Conservation (phyloP, 73 alveolate species). For the Paramecium primaurelia region DNA sequence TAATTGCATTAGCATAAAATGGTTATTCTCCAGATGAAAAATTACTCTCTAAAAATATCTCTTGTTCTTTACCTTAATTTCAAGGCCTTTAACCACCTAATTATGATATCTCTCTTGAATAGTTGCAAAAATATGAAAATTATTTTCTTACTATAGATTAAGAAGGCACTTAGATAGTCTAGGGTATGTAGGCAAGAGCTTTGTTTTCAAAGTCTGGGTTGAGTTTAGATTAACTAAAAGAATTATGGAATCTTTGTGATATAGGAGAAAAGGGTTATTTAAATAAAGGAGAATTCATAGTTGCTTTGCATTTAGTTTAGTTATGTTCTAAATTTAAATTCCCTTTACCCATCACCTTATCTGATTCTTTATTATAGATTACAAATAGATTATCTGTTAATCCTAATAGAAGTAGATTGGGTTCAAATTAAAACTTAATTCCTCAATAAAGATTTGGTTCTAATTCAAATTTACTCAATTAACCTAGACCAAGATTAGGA, state of each 20-base stretch:
- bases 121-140: not conserved
- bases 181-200: not conserved
- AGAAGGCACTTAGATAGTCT: not conserved
- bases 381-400: not conserved
- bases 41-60: not conserved
- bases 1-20: not conserved
- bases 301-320: not conserved
- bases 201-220: not conserved
- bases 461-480: not conserved
- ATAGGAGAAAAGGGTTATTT: constrained; percentile 25
- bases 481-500: not conserved
- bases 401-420: not conserved
- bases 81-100: not conserved
- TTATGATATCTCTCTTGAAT: not conserved
- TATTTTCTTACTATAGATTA: not conserved
- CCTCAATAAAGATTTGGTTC: constrained; percentile 17
- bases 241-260: constrained; percentile 30
- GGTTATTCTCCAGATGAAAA: not conserved
- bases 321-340: not conserved
- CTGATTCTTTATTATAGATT: not conserved
- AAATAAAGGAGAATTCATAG: constrained; percentile 7
- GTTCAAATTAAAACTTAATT: not conserved
- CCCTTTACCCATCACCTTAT: not conserved
- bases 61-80: not conserved
- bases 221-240: not conserved